phyloP scores from a whole-genome alignment of 1,284 basidiomycete genomes.

The Sanghuangporus baumii region DNA sequence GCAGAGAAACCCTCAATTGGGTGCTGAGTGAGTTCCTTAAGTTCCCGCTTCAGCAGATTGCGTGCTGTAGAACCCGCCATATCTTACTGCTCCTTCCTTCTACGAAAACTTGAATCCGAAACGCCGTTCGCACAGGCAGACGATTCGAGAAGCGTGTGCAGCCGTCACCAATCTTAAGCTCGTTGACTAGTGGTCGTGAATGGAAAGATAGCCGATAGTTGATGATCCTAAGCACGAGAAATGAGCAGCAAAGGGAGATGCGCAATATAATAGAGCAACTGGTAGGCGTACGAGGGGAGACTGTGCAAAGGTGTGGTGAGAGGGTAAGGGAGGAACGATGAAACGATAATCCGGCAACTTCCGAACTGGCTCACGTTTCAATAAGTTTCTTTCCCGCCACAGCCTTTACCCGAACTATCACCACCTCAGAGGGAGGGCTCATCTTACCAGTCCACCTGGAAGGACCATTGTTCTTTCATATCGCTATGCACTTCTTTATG shows the following conservation, averaged over 20 bases:
- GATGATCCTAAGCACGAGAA: background rate
- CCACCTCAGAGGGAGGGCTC: too few relatives aligned
- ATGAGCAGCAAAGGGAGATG: background rate
- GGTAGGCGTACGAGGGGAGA: background rate
- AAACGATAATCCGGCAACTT: constrained; percentile 6
- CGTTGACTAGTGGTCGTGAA: background rate
- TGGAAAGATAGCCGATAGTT: background rate
- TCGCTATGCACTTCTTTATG: too few relatives aligned
- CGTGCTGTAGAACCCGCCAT: constrained; percentile 44
- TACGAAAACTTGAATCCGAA: background rate
- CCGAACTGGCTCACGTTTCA: background rate
- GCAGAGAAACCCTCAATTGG: constrained; percentile 95
- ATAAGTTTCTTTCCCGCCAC: background rate
- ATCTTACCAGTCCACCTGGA: too few relatives aligned
- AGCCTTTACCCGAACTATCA: too few relatives aligned
- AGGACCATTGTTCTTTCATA: too few relatives aligned
- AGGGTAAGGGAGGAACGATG: background rate
- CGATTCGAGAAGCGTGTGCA: background rate
- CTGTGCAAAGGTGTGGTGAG: background rate
- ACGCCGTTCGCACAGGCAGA: background rate
- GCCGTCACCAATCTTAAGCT: background rate
- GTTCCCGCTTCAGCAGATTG: constrained; percentile 74
- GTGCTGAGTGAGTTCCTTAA: constrained; percentile 80
- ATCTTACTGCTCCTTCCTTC: background rate
- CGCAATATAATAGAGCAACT: background rate